Evolutionary conservation across 306 rosid species (phyloP), one percentile per base, ranked within the genome.

Genomic region (Castanopsis chinensis): DNA sequence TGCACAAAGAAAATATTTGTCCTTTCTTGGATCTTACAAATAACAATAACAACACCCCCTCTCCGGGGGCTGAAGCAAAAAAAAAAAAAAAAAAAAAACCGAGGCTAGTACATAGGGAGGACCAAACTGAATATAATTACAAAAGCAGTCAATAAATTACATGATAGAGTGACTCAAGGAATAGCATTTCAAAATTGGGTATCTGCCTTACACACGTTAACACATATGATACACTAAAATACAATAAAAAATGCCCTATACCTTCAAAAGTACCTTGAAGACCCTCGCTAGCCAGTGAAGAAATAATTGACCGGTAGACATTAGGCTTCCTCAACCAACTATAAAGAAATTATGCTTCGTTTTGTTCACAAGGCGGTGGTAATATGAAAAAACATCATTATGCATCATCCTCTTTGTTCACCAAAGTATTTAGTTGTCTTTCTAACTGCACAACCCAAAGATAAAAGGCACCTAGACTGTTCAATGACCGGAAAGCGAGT

Each of bases 171-270:
- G 80, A 73, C 27, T 60, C 63, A 56, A 52, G 74, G 74, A 45
- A 55, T 51, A 27, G 76, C 68, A 56, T 73, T 55, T 80, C 89
- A 86, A 86, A 86, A 86, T 86, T 69, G 72, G 76, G 63, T 51
- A 68, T 80, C 83, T 55, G 81, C 76, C 61, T 77, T 69, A 77
- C 77, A 77, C 74, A 33, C 80, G 61, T 55, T 43, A 81, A 79
- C 85, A 76, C 83, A 71, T 82, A 85, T 78, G 81, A 59, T 86
- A 83, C 85, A 80, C 83, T 70, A 73, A 60, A 63, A 78, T 60
- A 86, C 81, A 71, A 13, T 27, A 80, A 30, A 57, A 76, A 35
- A 69, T 58, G 41, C 71, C 64, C 69, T 76, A 59, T 55, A 64
- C 18, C 74, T 79, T 49, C 56, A 4, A 0, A 67, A 3, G 19